Conservation (phyloP, 2,329 filamentous ascomycete genomes). For the Trichoderma sp. region DNA sequence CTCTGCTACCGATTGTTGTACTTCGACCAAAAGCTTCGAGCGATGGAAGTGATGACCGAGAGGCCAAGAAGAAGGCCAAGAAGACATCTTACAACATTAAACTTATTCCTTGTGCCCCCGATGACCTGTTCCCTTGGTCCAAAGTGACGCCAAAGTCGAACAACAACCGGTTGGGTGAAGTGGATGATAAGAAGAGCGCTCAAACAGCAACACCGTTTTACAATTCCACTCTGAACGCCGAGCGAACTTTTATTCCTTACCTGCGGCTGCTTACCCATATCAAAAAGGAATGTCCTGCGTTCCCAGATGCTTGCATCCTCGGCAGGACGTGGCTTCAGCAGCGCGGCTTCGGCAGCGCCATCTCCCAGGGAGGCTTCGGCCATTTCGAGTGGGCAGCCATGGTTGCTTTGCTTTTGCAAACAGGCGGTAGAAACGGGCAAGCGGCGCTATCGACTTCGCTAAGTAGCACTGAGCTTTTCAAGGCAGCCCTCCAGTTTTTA, state of each 20-base stretch:
- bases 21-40: conserved; percentile 37
- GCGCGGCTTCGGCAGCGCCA: conserved; percentile 68
- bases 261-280: conserved; percentile 71
- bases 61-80: conserved; percentile 27
- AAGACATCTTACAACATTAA: conserved; percentile 58
- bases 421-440: conserved; percentile 68
- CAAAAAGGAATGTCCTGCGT: conserved; percentile 66
- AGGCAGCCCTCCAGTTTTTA: conserved; percentile 85
- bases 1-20: conserved; percentile 66
- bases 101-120: conserved; percentile 71
- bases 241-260: conserved; percentile 70
- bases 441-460: conserved; percentile 74
- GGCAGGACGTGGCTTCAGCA: conserved; percentile 88
- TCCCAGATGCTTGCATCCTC: conserved; percentile 79
- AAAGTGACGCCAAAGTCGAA: conserved; percentile 70
- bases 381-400: conserved; percentile 87
- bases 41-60: conserved; percentile 22
- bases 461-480: conserved; percentile 91
- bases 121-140: conserved; percentile 63
- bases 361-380: conserved; percentile 82
- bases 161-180: conserved; percentile 59
- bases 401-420: conserved; percentile 74
- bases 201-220: conserved; percentile 71
- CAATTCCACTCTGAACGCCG: conserved; percentile 79
- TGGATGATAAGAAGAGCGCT: conserved; percentile 42